Evolutionary conservation across 192 early-diverging fungal species (phyloP).

Genomic region (Lobosporangium transversale): DNA sequence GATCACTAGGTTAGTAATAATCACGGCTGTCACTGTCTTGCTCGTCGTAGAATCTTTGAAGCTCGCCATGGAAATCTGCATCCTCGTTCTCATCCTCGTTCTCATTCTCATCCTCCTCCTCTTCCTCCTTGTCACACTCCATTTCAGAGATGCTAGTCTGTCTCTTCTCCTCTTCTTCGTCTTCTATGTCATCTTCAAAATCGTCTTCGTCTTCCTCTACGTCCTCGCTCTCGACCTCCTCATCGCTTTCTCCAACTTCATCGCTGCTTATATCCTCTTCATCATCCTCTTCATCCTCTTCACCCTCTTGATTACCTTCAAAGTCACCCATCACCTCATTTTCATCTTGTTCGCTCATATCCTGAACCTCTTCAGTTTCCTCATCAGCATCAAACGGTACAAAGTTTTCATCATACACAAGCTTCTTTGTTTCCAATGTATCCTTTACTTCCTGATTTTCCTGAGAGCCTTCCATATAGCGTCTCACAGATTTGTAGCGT

Average conservation of each 20-base stretch:
- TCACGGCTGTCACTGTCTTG: conserved; percentile 13
- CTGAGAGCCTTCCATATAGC: conserved; percentile 10
- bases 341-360: conserved; percentile 32
- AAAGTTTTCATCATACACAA: conserved; percentile 45
- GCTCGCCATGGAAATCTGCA: not conserved
- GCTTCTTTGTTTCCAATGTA: not conserved
- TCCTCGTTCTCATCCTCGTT: conserved; percentile 10
- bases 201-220: conserved; percentile 13
- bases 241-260: conserved; percentile 13
- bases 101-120: not conserved
- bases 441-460: not conserved
- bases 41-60: conserved; percentile 17
- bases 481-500: not conserved
- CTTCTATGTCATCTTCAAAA: not conserved
- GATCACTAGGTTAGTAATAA: no score
- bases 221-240: conserved; percentile 7
- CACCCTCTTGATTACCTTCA: conserved; percentile 27
- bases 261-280: conserved; percentile 27
- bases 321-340: conserved; percentile 25
- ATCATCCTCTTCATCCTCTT: conserved; percentile 54
- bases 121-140: no score
- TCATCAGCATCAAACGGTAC: conserved; percentile 47
- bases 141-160: not conserved
- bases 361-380: conserved; percentile 19
- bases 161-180: conserved; percentile 8